These are phyloP conservation scores for Desmodesmus armatus DNA, from an alignment of 139 green algal genomes.

Conservation along the genomic window DNA sequence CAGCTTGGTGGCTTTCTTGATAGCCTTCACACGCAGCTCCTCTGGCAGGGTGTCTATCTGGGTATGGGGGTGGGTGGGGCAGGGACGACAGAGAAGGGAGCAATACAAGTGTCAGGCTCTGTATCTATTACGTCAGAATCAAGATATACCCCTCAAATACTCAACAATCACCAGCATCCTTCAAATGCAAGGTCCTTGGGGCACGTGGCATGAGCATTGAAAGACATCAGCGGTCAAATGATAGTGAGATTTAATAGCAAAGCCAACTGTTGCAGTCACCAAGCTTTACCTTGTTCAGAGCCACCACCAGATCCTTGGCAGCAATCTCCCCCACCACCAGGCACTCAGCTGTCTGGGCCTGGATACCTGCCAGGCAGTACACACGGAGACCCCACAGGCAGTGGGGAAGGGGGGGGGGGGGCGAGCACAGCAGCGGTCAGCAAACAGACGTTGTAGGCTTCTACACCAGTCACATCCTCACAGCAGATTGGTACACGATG, in stretches of 20 bases:
- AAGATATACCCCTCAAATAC: too few relatives aligned
- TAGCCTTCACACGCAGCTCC: constrained; percentile 67
- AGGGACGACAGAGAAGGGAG: too few relatives aligned
- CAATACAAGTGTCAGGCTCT: too few relatives aligned
- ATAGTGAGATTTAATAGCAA: constrained; percentile 21
- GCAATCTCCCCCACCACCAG: constrained; percentile 93
- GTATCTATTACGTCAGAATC: too few relatives aligned
- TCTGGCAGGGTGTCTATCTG: constrained; percentile 74
- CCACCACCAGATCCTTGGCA: constrained; percentile 85
- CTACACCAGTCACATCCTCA: too few relatives aligned
- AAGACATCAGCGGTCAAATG: too few relatives aligned
- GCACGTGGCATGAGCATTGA: too few relatives aligned
- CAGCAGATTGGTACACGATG: too few relatives aligned
- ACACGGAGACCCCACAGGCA: neutral
- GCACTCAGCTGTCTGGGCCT: constrained; percentile 94
- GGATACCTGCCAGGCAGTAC: constrained; percentile 68
- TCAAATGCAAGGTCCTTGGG: too few relatives aligned
- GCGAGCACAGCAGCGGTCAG: neutral
- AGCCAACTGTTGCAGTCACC: neutral
- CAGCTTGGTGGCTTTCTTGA: constrained; percentile 67
- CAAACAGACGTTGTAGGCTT: too few relatives aligned
- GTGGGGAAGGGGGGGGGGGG: neutral
- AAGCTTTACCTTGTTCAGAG: constrained; percentile 91
- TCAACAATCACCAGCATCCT: too few relatives aligned
- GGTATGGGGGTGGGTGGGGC: too few relatives aligned